Percentiles rank a stretch among this genome's conserved stretches.
Conservation (phyloP, 2,329 filamentous ascomycete species). For the Xylariaceae sp. region DNA sequence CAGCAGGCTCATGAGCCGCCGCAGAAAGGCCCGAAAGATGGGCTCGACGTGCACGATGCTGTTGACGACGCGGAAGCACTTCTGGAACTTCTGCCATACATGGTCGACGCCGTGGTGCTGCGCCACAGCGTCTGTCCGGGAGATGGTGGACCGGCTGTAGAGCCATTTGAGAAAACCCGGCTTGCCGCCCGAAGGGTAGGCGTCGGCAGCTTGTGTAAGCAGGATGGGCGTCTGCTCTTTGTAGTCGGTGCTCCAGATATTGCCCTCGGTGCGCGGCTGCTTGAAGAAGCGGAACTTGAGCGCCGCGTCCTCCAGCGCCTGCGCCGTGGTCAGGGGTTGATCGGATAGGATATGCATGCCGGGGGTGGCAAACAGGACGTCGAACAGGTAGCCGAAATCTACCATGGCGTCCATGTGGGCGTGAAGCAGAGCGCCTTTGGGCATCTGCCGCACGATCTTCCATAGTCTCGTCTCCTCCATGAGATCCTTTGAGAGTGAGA, state of each 20-base stretch:
- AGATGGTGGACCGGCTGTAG: slow-evolving; percentile 67
- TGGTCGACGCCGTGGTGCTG: slow-evolving; percentile 81
- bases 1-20: slow-evolving; percentile 64
- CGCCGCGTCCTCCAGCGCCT: slow-evolving; percentile 48
- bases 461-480: slow-evolving; percentile 84
- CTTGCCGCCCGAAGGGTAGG: slow-evolving; percentile 69
- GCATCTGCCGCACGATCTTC: slow-evolving; percentile 80
- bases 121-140: slow-evolving; percentile 65
- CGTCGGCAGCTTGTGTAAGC: slow-evolving; percentile 59
- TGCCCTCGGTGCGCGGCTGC: slow-evolving; percentile 36
- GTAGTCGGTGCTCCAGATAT: slow-evolving; percentile 65
- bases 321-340: slow-evolving; percentile 48
- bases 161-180: slow-evolving; percentile 75
- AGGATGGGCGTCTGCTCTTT: slow-evolving; percentile 53
- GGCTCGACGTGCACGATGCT: slow-evolving; percentile 86
- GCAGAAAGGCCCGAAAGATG: slow-evolving; percentile 74
- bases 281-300: slow-evolving; percentile 61
- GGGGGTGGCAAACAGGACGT: slow-evolving; percentile 63
- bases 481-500: slow-evolving; percentile 74
- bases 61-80: slow-evolving; percentile 68
- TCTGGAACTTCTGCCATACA: slow-evolving; percentile 78
- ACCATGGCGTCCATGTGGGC: slow-evolving; percentile 91
- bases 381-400: slow-evolving; percentile 75
- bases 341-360: slow-evolving; percentile 70
- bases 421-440: slow-evolving; percentile 82